Base-by-base conservation (phyloP, 371 early-diverging fungal genomes). In the Apophysomyces trapeziformis region DNA sequence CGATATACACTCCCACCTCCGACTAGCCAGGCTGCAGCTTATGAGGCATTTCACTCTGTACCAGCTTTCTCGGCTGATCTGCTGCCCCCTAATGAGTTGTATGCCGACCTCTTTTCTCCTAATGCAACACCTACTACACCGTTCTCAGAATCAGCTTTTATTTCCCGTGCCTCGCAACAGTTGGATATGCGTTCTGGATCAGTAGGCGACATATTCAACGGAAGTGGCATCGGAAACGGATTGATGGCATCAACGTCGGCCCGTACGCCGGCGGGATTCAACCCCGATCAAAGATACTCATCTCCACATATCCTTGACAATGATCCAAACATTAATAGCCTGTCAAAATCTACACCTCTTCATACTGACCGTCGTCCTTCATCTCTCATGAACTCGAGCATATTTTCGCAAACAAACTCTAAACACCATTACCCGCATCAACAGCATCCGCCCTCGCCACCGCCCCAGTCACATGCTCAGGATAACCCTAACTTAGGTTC, bases 11-110 rank as follows among this genome's bases (percentile, higher is more conserved):
- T 21, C 0, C 21, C 54, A 18, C 54, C 21, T 9, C 64, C 64
- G 35, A 39, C 64, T 32, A 58, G 64, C 37, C 68, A 63, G 9
- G 44, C 41, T 66, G 76, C 7, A 21, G 76, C 74, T 32, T 83
- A 80, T 46, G 84, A 83, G 37, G 79, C 81, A 16, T 83, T 80
- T 41, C 75, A 79, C 64, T 80, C 80, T 7, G 80, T 80, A 26
- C 76, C 75, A 11, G 61, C 64, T 14, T 62, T 79, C 32, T 76
- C 80, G 3, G 72, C 68, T 50, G 80, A 79, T 21, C 66, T 79
- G 9, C 68, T 79, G 39, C 68, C 80, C 18, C 67, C 80, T n/a
- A 68, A 76, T 46, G 79, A 79, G 56, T 76, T 73, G 38, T 63
- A 69, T 21, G 46, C 13, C 36, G 58, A 60, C 56, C 39, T 38